Percentiles rank a stretch among this genome's conserved stretches.
Evolutionary conservation across 2,329 filamentous ascomycete species (phyloP).

Genomic region (Rhynchosporium secalis): DNA sequence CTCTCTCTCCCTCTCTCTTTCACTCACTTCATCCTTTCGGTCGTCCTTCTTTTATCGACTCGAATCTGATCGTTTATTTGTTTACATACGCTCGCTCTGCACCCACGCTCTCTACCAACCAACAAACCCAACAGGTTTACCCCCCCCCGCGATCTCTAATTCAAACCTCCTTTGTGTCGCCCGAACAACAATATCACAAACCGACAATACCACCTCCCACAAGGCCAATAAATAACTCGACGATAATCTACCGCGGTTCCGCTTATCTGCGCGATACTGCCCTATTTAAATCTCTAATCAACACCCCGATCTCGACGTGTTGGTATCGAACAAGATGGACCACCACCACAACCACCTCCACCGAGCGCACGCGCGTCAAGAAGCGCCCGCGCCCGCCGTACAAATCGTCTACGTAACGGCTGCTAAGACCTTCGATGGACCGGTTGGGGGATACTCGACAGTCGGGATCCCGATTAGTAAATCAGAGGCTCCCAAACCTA

Average conservation of each 20-base stretch:
- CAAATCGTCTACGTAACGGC: conserved; percentile 53
- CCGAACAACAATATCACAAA: conserved; percentile 2
- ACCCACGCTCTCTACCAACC: conserved; percentile 15
- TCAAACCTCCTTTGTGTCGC: background rate
- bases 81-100: conserved; percentile 10
- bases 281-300: background rate
- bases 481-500: conserved; percentile 10
- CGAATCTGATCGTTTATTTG: conserved; percentile 13
- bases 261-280: conserved; percentile 2
- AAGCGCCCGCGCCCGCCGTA: conserved; percentile 39
- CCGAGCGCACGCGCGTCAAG: conserved; percentile 8
- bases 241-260: conserved; percentile 11
- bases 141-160: background rate
- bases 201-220: conserved; percentile 4
- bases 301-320: conserved; percentile 3
- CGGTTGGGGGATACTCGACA: conserved; percentile 50
- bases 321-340: conserved; percentile 5
- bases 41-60: conserved; percentile 34
- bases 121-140: background rate
- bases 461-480: conserved; percentile 25
- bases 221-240: background rate
- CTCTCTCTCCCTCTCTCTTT: too few species aligned
- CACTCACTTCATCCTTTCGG: conserved; percentile 10
- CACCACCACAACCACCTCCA: conserved; percentile 18
- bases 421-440: conserved; percentile 52